Conservation (phyloP, 176 grass and related monocot species). For the Coix lacrymajobi region DNA sequence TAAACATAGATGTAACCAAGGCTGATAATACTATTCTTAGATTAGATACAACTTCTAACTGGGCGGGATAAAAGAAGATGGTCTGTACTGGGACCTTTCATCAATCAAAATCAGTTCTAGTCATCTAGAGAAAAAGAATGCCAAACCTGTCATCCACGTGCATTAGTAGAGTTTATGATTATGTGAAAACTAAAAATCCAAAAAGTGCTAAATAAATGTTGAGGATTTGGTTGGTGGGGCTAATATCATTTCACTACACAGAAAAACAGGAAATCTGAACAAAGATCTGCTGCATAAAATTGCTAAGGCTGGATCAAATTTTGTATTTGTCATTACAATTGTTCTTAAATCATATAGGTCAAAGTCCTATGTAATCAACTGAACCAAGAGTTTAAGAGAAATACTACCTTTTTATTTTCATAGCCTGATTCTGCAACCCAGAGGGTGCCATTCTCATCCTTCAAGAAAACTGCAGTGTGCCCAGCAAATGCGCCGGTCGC, state of each 20-base stretch:
- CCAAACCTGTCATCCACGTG: background rate
- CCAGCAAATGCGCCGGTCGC: constrained; percentile 96
- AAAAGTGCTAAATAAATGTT: background rate
- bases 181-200: background rate
- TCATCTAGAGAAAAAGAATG: background rate
- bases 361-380: background rate
- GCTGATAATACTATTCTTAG: background rate
- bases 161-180: background rate
- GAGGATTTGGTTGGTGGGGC: background rate
- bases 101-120: background rate
- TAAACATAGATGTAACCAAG: background rate
- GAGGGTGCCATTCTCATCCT: constrained; percentile 75
- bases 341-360: background rate
- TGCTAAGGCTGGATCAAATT: background rate
- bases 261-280: background rate
- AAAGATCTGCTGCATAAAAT: background rate
- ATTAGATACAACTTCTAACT: background rate
- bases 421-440: constrained; percentile 96
- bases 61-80: background rate
- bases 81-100: background rate
- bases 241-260: background rate
- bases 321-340: background rate
- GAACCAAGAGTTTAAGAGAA: background rate
- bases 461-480: constrained; percentile 89
- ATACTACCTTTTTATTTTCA: constrained; percentile 81